These are phyloP conservation scores for Ceratobasidium sp. DNA, from an alignment of 1,284 basidiomycete species.

Conservation along the genomic window DNA sequence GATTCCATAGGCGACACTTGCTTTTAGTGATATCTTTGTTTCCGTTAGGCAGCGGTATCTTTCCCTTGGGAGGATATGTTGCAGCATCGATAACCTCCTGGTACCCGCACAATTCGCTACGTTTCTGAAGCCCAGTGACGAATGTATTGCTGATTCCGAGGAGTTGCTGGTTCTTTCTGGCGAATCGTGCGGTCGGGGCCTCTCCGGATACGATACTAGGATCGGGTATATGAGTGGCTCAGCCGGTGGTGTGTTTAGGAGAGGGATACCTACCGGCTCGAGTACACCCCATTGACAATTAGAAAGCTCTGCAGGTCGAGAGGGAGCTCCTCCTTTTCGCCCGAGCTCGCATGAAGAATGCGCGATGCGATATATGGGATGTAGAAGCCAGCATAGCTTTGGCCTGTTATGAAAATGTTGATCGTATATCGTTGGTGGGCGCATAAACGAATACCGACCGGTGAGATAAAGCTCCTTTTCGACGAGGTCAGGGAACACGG, in stretches of 20 bases:
- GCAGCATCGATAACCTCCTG: constrained; percentile 51
- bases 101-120: constrained; percentile 46
- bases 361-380: constrained; percentile 58
- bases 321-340: constrained; percentile 47
- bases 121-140: constrained; percentile 39
- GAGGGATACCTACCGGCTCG: constrained; percentile 49
- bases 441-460: constrained; percentile 50
- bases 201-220: constrained; percentile 48
- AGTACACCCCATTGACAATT: constrained; percentile 52
- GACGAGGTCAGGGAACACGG: constrained; percentile 47
- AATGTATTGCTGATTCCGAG: constrained; percentile 51
- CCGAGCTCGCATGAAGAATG: constrained; percentile 51
- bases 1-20: too few relatives aligned
- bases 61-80: constrained; percentile 51
- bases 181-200: constrained; percentile 49
- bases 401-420: neutral
- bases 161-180: constrained; percentile 49
- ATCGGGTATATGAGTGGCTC: neutral
- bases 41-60: constrained; percentile 47
- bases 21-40: too few relatives aligned
- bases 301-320: constrained; percentile 49
- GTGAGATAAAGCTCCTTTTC: constrained; percentile 52
- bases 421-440: neutral
- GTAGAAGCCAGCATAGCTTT: constrained; percentile 51
- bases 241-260: neutral